Evolutionary conservation across 345 rosid genomes (phyloP).

Genomic region (Sisymbrium altissimum): DNA sequence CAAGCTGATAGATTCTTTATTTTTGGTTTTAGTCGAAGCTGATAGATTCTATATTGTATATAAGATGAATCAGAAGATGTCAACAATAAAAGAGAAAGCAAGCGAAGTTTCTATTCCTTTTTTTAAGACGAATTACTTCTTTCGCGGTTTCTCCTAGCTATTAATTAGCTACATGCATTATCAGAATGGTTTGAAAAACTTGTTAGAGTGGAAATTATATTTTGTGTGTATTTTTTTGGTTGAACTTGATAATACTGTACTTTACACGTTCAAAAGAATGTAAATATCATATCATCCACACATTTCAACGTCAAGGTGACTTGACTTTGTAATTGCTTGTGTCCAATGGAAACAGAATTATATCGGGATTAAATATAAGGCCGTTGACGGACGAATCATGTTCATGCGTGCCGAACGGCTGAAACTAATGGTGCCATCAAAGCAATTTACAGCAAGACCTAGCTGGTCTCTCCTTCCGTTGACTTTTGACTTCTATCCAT

Average conservation of each 20-base stretch:
- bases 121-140: neutral
- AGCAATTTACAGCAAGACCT: constrained; percentile 12
- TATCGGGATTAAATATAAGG: neutral
- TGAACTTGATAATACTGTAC: neutral
- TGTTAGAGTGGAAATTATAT: neutral
- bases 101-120: too few relatives aligned
- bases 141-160: neutral
- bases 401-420: constrained; percentile 33
- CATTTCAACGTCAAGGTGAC: neutral
- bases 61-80: too few relatives aligned
- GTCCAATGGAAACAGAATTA: neutral
- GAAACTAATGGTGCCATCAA: constrained; percentile 18
- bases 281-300: neutral
- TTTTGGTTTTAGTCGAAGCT: too few relatives aligned
- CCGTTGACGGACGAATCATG: constrained; percentile 24
- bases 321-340: neutral
- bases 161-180: too few relatives aligned
- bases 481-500: constrained; percentile 11
- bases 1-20: neutral
- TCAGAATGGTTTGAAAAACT: neutral
- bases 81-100: too few relatives aligned
- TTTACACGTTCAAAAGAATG: neutral
- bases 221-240: neutral
- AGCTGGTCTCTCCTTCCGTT: constrained; percentile 15
- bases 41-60: too few relatives aligned